Base-by-base conservation (phyloP, 345 rosid species). In the Citrus inodora region DNA sequence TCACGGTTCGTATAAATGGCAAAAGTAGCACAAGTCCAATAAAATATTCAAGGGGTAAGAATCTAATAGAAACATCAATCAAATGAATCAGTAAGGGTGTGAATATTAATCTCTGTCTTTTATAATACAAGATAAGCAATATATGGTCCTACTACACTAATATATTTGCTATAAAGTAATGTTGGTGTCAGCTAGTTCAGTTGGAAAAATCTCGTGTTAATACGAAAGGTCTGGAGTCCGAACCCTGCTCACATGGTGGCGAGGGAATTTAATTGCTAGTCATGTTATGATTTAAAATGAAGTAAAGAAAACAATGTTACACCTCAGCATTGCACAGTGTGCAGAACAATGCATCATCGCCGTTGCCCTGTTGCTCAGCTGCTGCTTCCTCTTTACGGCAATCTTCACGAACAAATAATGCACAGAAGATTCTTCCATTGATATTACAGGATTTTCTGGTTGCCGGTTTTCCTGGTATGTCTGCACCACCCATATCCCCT, bases 241-340 rank as follows among this genome's bases (percentile, higher is more conserved):
- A 46, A 11, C 16, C 48, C 48, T 40, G 3, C 46, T 42, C 48
- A 42, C 48, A 42, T 10, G 48, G 48, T 3, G 17, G 51, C 3
- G 51, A 46, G 51, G 51, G 51, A 46, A 11, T 46, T 46, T 46
- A 46, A 13, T 46, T 11, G 14, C 16, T 46, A 46, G 51, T 46
- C 17, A 46, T 46, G 51, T 17, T 46, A 46, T 46, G 51, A 13
- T 46, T 13, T 46, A 11, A 46, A 46, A 11, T 46, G 51, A 46
- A 13, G 51, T 11, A 46, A 46, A 46, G 51, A 46, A 46, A 46
- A 3, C 5, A 70, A 48, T 25, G 51, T 35, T 66, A 75, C 91
- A 96, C 99, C 99, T 96, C 99, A 17, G 99, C 90, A 83, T 94
- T 90, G 86, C 99, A 96, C 80, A 96, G 83, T 4, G 99, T 96